These are phyloP conservation scores for Elsinoe perseae DNA, from an alignment of 2,329 filamentous ascomycete genomes.

Conservation along the genomic window DNA sequence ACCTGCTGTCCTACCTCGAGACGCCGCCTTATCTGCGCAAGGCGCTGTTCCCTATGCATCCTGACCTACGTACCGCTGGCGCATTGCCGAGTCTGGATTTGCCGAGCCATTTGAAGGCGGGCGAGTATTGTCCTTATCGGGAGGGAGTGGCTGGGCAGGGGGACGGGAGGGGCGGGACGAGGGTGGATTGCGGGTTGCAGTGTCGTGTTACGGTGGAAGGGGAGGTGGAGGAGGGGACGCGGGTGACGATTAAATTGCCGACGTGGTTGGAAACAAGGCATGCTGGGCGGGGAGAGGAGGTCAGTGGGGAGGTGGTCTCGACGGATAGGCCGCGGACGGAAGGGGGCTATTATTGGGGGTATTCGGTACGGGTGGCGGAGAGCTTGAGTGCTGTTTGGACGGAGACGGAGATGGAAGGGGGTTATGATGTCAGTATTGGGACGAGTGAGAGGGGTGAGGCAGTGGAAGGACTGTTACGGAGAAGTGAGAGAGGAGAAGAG, in stretches of 20 bases:
- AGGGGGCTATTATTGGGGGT: conserved; percentile 82
- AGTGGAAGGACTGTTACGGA: conserved; percentile 21
- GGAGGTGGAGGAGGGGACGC: conserved; percentile 59
- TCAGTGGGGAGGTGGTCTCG: conserved; percentile 54
- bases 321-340: conserved; percentile 64
- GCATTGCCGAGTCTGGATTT: conserved; percentile 71
- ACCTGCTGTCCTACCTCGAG: conserved; percentile 74
- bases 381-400: conserved; percentile 69
- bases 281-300: conserved; percentile 14
- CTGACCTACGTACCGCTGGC: conserved; percentile 66
- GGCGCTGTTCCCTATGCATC: conserved; percentile 67
- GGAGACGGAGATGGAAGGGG: conserved; percentile 63
- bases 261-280: conserved; percentile 32
- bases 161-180: conserved; percentile 24
- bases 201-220: conserved; percentile 47
- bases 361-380: conserved; percentile 56
- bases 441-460: conserved; percentile 66
- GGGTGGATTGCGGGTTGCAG: conserved; percentile 45
- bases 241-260: conserved; percentile 64
- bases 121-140: conserved; percentile 71
- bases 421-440: conserved; percentile 76
- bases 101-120: conserved; percentile 69
- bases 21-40: conserved; percentile 75
- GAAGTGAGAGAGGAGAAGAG: conserved; percentile 32
- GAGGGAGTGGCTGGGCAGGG: conserved; percentile 59